Percentiles rank a stretch among this genome's conserved stretches.
phyloP scores from a whole-genome alignment of 2,329 filamentous ascomycete genomes.

The Colletotrichum sojae region DNA sequence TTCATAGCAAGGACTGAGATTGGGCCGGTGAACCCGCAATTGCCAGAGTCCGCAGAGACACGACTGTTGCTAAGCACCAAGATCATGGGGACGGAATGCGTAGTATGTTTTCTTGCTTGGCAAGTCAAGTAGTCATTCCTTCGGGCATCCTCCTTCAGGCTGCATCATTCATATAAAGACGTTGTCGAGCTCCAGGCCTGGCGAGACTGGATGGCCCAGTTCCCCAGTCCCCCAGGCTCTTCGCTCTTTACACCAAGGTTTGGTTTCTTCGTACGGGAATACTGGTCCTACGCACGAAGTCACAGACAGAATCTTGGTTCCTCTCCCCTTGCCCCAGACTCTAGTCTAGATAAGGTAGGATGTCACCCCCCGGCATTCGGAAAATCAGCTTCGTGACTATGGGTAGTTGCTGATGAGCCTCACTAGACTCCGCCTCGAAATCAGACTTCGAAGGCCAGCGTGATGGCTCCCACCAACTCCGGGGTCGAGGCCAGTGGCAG shows the following conservation, averaged over 20 bases:
- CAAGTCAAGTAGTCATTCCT: neutral
- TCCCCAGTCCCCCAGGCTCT: neutral
- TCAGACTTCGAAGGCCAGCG: neutral
- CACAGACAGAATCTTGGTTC: neutral
- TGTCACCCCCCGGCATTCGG: no score
- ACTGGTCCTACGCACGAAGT: neutral
- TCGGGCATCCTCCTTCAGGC: no score
- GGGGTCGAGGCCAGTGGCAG: neutral
- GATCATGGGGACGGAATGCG: no score
- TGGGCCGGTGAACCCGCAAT: slow-evolving; percentile 8
- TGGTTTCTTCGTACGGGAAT: neutral
- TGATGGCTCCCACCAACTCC: slow-evolving; percentile 24
- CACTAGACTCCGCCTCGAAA: no score
- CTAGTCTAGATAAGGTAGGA: no score
- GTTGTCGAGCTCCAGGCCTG: neutral
- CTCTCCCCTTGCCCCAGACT: neutral
- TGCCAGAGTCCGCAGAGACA: neutral
- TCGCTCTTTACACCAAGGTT: neutral
- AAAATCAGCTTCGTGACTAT: no score
- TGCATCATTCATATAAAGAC: slow-evolving; percentile 12
- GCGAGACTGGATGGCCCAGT: slow-evolving; percentile 16
- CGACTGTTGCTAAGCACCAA: neutral
- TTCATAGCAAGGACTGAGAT: slow-evolving; percentile 10
- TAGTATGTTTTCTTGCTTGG: neutral
- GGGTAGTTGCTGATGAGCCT: no score